Conservation (phyloP, 2,329 filamentous ascomycete genomes). For the Sarocladium brachiariae region DNA sequence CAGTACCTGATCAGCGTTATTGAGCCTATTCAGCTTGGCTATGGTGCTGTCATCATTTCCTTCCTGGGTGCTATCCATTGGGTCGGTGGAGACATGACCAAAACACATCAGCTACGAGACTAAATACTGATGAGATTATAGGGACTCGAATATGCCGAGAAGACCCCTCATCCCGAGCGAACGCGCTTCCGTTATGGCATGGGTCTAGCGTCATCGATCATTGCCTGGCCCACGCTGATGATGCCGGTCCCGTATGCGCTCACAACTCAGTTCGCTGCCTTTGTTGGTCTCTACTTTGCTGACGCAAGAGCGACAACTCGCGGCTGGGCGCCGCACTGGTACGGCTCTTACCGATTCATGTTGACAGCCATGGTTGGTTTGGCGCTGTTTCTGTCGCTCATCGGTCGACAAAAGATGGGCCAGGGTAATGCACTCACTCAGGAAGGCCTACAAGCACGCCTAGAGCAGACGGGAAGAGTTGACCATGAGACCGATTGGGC, state of each 20-base stretch:
- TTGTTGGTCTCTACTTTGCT: conserved; percentile 78
- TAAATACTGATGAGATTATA: conserved; percentile 14
- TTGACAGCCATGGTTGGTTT: conserved; percentile 83
- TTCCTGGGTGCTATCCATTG: conserved; percentile 91
- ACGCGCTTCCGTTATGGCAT: conserved; percentile 78
- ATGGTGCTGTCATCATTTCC: conserved; percentile 86
- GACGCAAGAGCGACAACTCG: conserved; percentile 65
- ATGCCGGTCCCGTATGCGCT: conserved; percentile 80
- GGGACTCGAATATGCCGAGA: conserved; percentile 76
- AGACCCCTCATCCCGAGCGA: conserved; percentile 50
- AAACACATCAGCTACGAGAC: not conserved
- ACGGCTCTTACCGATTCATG: conserved; percentile 82
- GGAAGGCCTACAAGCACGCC: not conserved
- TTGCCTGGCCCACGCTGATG: conserved; percentile 86
- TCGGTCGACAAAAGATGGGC: conserved; percentile 73
- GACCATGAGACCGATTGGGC: conserved; percentile 37
- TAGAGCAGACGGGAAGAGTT: conserved; percentile 19
- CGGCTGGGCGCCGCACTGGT: conserved; percentile 83
- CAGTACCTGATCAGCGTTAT: conserved; percentile 65
- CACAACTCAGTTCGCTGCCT: conserved; percentile 78
- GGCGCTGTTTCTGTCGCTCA: conserved; percentile 71
- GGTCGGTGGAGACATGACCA: conserved; percentile 34
- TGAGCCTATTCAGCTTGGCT: conserved; percentile 84
- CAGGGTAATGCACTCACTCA: conserved; percentile 12
- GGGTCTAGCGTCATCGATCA: conserved; percentile 68